Evolutionary conservation across 306 rosid species (phyloP).

Genomic region (Psophocarpus tetragonolobus): DNA sequence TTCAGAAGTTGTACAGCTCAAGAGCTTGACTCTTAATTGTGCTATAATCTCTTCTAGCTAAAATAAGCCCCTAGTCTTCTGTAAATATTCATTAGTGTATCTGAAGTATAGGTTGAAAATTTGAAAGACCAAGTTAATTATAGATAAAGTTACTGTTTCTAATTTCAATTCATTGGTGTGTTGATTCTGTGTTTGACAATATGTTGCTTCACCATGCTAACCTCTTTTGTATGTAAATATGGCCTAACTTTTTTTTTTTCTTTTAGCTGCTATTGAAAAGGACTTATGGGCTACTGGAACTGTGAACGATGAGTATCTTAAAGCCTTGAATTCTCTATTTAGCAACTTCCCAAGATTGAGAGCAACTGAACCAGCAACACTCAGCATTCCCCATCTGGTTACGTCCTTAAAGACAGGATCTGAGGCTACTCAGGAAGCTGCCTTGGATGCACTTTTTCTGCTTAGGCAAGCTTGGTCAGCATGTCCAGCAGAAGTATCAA

Average conservation of each 20-base stretch:
- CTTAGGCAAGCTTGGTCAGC: slow-evolving; percentile 99
- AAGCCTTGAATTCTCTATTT: slow-evolving; percentile 89
- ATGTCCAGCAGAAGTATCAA: slow-evolving; percentile 94
- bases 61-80: slow-evolving; percentile 5
- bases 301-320: slow-evolving; percentile 94
- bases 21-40: slow-evolving; percentile 5
- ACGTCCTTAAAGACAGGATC: slow-evolving; percentile 92
- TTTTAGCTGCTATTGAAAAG: slow-evolving; percentile 94
- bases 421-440: slow-evolving; percentile 97
- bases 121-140: background rate
- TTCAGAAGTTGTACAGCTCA: slow-evolving; percentile 13
- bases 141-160: background rate
- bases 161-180: slow-evolving; percentile 8
- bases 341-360: slow-evolving; percentile 90
- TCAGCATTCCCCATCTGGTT: slow-evolving; percentile 95
- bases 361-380: slow-evolving; percentile 98
- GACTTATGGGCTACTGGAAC: slow-evolving; percentile 97
- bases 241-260: slow-evolving; percentile 30
- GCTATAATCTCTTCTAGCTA: slow-evolving; percentile 16
- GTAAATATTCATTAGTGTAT: background rate
- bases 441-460: slow-evolving; percentile 87
- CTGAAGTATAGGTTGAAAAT: slow-evolving; percentile 18
- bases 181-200: slow-evolving; percentile 15
- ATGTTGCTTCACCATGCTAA: slow-evolving; percentile 25
- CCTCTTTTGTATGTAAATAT: slow-evolving; percentile 20